phyloP scores from a whole-genome alignment of 2,329 filamentous ascomycete species.

The Fusarium udum region DNA sequence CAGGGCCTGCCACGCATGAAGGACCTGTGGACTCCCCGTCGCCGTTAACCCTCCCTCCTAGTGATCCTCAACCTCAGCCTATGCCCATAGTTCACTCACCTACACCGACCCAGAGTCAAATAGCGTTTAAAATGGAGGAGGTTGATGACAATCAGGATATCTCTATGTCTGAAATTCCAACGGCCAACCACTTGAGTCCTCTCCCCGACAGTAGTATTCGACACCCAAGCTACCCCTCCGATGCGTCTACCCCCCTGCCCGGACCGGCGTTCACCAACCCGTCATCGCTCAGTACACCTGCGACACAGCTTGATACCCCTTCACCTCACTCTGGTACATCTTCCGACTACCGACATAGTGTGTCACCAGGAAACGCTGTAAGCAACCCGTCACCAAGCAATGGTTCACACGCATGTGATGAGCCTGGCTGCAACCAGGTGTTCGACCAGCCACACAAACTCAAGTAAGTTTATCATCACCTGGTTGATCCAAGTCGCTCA shows the following conservation, averaged over 20 bases:
- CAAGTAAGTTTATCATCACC: conserved; percentile 55
- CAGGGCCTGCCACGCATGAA: conserved; percentile 19
- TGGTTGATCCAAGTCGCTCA: neutral
- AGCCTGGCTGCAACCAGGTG: conserved; percentile 50
- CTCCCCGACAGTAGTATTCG: conserved; percentile 39
- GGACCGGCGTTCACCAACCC: conserved; percentile 52
- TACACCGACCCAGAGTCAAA: conserved; percentile 39
- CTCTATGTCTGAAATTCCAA: conserved; percentile 40
- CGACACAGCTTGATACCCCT: conserved; percentile 56
- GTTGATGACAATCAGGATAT: conserved; percentile 34
- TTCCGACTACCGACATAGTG: conserved; percentile 51
- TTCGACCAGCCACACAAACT: conserved; percentile 70
- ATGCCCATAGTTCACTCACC: conserved; percentile 43
- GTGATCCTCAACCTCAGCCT: conserved; percentile 29
- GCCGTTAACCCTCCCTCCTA: conserved; percentile 38
- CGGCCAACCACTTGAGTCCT: conserved; percentile 40
- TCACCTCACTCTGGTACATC: conserved; percentile 51
- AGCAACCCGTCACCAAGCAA: conserved; percentile 44
- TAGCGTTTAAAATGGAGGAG: conserved; percentile 32
- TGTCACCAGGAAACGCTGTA: conserved; percentile 46
- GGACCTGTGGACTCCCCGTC: conserved; percentile 40
- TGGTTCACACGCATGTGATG: conserved; percentile 48
- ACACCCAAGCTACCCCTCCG: conserved; percentile 50
- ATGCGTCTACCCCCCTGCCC: conserved; percentile 55
- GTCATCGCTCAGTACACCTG: conserved; percentile 57